A percentile compares a stretch with the other conserved stretches of the same genome.
Conservation (phyloP, 371 early-diverging fungal species). For the Apophysomyces elegans region DNA sequence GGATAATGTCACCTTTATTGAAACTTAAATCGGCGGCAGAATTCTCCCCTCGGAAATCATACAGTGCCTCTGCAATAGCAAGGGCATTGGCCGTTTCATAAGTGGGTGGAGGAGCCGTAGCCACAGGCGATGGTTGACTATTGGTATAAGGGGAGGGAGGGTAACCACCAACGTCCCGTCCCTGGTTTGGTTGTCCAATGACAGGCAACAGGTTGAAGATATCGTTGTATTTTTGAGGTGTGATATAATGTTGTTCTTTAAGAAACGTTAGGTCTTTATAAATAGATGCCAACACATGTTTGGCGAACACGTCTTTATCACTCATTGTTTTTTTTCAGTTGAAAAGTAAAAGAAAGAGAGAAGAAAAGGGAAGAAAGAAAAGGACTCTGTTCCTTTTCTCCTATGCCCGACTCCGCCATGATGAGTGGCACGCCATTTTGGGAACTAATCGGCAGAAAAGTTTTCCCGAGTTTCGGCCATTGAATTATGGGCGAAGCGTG, state of each 20-base stretch:
- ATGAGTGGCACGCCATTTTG: no score
- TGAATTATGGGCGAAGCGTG: no score
- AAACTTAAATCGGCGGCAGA: slow-evolving; percentile 29
- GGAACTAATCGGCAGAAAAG: no score
- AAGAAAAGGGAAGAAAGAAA: slow-evolving; percentile 9
- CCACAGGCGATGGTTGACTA: not conserved
- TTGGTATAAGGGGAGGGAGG: slow-evolving; percentile 6
- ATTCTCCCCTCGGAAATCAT: slow-evolving; percentile 31
- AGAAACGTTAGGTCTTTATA: slow-evolving; percentile 32
- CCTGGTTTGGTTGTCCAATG: slow-evolving; percentile 13
- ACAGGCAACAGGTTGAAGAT: slow-evolving; percentile 26
- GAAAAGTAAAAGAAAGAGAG: not conserved
- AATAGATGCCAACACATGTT: slow-evolving; percentile 34
- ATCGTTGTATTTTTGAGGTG: slow-evolving; percentile 28
- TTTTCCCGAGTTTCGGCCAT: no score
- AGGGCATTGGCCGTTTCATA: slow-evolving; percentile 11
- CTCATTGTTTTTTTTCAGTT: slow-evolving; percentile 12
- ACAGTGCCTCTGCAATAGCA: slow-evolving; percentile 32
- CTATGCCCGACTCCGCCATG: not conserved
- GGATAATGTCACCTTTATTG: slow-evolving; percentile 24
- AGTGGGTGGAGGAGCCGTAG: slow-evolving; percentile 21
- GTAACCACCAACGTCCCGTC: slow-evolving; percentile 15
- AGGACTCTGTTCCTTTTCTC: slow-evolving; percentile 3
- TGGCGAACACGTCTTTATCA: slow-evolving; percentile 23
- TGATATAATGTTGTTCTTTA: slow-evolving; percentile 28